Base-by-base conservation (phyloP, 352 stramenopile species). In the Phytophthora tubulina region DNA sequence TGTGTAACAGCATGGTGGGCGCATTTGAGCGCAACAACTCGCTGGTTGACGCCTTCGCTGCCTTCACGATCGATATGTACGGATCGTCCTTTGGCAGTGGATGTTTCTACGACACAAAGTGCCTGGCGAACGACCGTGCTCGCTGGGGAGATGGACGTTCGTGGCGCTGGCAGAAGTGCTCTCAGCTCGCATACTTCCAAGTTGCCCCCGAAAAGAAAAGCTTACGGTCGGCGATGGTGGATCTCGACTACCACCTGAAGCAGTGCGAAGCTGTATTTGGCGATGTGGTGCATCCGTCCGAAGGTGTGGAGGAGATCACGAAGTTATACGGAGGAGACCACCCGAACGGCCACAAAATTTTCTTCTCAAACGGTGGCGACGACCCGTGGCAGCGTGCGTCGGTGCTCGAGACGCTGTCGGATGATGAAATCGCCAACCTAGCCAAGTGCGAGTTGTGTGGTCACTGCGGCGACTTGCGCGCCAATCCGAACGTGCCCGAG, bases 131-230 rank as follows among this genome's bases (percentile, higher is more conserved):
- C 31, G 74, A 93, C 60, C 73, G 56, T 35, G 59, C 64, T 13
- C 79, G 84, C 15, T 96, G 88, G 87, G 74, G 73, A 21, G 88
- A 95, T 59, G 84, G 87, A 41, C 87, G 90, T 10, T 95, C 91
- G 62, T 97, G 91, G 90, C 77, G 91, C 33, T 96, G 85, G 85
- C 88, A 97, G 53, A 97, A 96, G 57, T 97, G 90, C 65, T 82
- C 72, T 36, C 82, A 97, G 72, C 65, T 97, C 39, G 90, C 90
- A 30, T 97, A 92, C 65, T 97, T 97, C 73, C 90, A 97, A 60
- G 74, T 94, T 27, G 91, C 90, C 3, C 89, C 89, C 0, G 49
- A 75, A 39, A 75, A 68, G 6, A 79, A 81, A 49, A 93, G 84
- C 58, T 57, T 97, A 6, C 86, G 91, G 0, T 76, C 91, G 14